Conservation (phyloP, 805 yeast genomes). For the Clavispora fructus region DNA sequence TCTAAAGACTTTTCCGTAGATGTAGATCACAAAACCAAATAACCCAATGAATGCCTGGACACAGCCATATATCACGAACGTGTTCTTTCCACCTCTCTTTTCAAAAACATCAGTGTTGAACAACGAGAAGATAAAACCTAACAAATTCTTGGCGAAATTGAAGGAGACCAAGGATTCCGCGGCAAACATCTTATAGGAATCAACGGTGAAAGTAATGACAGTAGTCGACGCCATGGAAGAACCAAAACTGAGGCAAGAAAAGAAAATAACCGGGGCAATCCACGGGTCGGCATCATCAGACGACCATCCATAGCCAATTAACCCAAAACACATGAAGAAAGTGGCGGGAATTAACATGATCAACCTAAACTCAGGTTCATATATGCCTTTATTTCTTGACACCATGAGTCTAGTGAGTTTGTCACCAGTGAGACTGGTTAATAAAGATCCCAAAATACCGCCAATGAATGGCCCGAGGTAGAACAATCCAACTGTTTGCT, state of each 20-base stretch:
- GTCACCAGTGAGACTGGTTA: conserved; percentile 50
- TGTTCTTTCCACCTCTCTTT: conserved; percentile 37
- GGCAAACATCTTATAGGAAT: conserved; percentile 52
- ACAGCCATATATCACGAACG: conserved; percentile 49
- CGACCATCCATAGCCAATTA: conserved; percentile 65
- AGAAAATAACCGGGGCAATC: conserved; percentile 54
- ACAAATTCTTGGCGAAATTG: conserved; percentile 48
- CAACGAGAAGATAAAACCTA: conserved; percentile 53
- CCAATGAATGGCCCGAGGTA: conserved; percentile 55
- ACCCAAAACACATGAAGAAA: conserved; percentile 43
- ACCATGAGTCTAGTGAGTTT: conserved; percentile 41
- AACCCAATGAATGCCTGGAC: conserved; percentile 46
- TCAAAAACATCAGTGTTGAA: conserved; percentile 47
- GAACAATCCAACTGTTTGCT: conserved; percentile 46
- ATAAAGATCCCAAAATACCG: conserved; percentile 50
- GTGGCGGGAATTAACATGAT: conserved; percentile 47
- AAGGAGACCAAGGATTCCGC: conserved; percentile 54
- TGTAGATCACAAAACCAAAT: conserved; percentile 46
- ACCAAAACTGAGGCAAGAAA: conserved; percentile 55
- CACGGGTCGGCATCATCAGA: conserved; percentile 41
- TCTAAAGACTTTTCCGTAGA: conserved; percentile 48
- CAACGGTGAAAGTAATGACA: conserved; percentile 56
- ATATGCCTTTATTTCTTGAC: conserved; percentile 45
- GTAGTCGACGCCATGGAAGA: conserved; percentile 58
- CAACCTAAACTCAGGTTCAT: conserved; percentile 60